Base-by-base conservation (phyloP, 2,329 filamentous ascomycete genomes). In the Colletotrichum sp. region DNA sequence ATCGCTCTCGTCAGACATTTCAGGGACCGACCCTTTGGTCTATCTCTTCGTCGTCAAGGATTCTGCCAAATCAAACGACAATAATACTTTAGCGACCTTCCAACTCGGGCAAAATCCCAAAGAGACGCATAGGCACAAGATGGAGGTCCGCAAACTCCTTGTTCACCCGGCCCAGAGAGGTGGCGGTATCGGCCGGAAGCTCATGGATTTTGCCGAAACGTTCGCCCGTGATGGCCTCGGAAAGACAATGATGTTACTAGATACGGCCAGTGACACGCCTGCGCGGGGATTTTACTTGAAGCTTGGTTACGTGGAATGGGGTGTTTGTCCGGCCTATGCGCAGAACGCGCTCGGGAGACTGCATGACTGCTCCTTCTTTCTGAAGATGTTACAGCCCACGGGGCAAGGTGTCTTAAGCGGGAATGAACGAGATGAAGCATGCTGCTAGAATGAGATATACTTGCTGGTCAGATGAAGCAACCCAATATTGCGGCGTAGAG, bases 351-450 rank as follows among this genome's bases (percentile, higher is more conserved):
- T 52, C 12, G 43, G 43, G 10, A 52, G 43, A 13, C 10, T 52
- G n/a, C 43, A 52, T 52, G 10, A 21, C 43, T 52, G 43, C n/a
- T 52, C 43, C 3, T 52, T 52, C n/a, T 52, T 52, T 13, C 18
- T 52, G 43, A 52, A 52, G 10, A 21, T 8, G 43, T 52, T 52
- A 2, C n/a, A 52, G 10, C 43, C n/a, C n/a, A 52, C 10, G 10
- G 43, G n/a, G 10, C 10, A 52, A 13, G 43, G n/a, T 21, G n/a
- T 52, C 12, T 4, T 13, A 5, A 13, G 6, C 10, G 6, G 8
- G 43, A 3, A 13, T 4, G 2, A 2, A 21, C 1, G 2, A 21
- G n/a, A 52, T 3, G n/a, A 52, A 5, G 10, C 10, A 21, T 21
- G 10, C n/a, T 52, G 43, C n/a, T 21, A 21, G 43, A 52, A 21